These are phyloP conservation scores for Metschnikowia noctiluminum DNA, from an alignment of 805 yeast genomes.

Conservation along the genomic window DNA sequence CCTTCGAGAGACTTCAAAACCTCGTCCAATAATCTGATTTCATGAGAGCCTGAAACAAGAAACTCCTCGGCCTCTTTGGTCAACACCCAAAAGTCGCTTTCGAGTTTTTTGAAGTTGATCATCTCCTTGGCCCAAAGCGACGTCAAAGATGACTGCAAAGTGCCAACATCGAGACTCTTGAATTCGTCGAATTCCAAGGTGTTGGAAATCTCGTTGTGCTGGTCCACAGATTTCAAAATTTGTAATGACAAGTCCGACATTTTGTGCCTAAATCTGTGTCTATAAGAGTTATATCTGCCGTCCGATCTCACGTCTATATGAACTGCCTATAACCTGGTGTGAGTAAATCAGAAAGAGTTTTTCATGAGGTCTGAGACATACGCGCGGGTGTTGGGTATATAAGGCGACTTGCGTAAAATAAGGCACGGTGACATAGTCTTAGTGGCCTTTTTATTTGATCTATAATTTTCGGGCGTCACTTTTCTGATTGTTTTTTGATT, in stretches of 20 bases:
- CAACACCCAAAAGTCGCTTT: slow-evolving; percentile 70
- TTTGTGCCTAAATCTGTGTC: not conserved
- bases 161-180: slow-evolving; percentile 60
- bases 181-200: slow-evolving; percentile 57
- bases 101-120: slow-evolving; percentile 70
- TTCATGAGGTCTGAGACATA: slow-evolving; percentile 13
- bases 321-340: not conserved
- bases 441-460: too few species aligned
- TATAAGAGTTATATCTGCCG: not conserved
- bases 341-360: slow-evolving; percentile 14
- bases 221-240: slow-evolving; percentile 62
- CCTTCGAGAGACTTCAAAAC: slow-evolving; percentile 75
- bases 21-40: slow-evolving; percentile 70
- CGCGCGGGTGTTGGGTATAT: slow-evolving; percentile 4
- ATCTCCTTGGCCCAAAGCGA: slow-evolving; percentile 82
- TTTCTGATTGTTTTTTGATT: too few species aligned
- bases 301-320: not conserved
- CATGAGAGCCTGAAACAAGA: slow-evolving; percentile 82
- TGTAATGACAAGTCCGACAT: slow-evolving; percentile 70
- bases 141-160: slow-evolving; percentile 76
- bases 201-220: slow-evolving; percentile 57
- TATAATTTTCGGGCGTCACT: too few species aligned
- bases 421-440: not conserved
- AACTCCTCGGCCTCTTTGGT: slow-evolving; percentile 83
- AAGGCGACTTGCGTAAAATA: slow-evolving; percentile 1